These are phyloP conservation scores for Kingdonia uniflora DNA, from an alignment of 164 flowering plant species.

Conservation along the genomic window DNA sequence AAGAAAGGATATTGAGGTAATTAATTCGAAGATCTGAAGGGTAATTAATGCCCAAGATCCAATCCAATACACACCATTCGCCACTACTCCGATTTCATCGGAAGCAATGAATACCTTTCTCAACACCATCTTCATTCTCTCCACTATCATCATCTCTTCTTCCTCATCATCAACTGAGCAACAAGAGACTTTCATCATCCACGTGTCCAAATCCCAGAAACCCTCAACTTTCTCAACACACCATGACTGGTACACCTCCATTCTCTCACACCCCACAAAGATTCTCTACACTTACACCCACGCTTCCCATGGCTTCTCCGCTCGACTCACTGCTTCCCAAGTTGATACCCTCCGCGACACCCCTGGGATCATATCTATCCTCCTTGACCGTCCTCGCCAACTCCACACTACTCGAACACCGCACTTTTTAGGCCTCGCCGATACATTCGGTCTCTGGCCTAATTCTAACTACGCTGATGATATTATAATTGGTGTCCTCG, in stretches of 20 bases:
- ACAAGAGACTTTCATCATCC: slow-evolving; percentile 30
- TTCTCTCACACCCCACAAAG: slow-evolving; percentile 33
- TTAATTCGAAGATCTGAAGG: too few relatives aligned
- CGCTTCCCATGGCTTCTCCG: slow-evolving; percentile 57
- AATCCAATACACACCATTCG: not conserved
- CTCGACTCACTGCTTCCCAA: slow-evolving; percentile 34
- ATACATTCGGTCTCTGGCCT: slow-evolving; percentile 50
- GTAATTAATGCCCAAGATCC: too few relatives aligned
- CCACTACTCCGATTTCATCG: not conserved
- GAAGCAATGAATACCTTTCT: not conserved
- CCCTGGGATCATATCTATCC: slow-evolving; percentile 40
- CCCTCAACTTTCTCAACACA: slow-evolving; percentile 46
- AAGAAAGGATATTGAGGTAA: too few relatives aligned
- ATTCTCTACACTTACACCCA: slow-evolving; percentile 53
- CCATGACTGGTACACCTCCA: slow-evolving; percentile 54
- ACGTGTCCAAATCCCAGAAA: slow-evolving; percentile 35
- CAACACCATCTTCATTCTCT: not conserved
- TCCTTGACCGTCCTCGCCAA: slow-evolving; percentile 34
- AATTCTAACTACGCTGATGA: slow-evolving; percentile 58
- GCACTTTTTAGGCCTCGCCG: slow-evolving; percentile 44
- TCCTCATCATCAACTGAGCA: not conserved
- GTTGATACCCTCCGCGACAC: slow-evolving; percentile 24
- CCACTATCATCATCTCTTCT: not conserved
- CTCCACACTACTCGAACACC: slow-evolving; percentile 72
- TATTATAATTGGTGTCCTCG: slow-evolving; percentile 63